These are phyloP conservation scores for Amauroascus verrucosus DNA, from an alignment of 2,329 filamentous ascomycete genomes.

Conservation along the genomic window DNA sequence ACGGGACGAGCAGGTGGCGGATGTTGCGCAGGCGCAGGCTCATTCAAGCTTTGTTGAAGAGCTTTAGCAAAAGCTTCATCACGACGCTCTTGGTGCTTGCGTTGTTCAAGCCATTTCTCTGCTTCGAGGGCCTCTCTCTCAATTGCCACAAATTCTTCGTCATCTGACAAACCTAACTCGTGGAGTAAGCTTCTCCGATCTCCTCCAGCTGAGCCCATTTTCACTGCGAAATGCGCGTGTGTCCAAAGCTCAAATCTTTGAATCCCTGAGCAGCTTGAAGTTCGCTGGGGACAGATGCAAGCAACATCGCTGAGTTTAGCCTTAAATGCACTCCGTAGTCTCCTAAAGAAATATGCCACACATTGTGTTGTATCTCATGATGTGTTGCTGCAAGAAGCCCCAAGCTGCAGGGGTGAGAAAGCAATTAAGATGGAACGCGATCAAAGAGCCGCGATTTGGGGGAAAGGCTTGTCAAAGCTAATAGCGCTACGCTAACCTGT, in stretches of 20 bases:
- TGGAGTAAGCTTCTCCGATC: slow-evolving; percentile 16
- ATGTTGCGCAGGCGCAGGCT: slow-evolving; percentile 11
- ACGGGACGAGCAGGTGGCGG: neutral
- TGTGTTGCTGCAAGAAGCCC: neutral
- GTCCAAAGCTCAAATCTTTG: neutral
- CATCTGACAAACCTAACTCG: slow-evolving; percentile 22
- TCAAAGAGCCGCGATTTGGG: neutral
- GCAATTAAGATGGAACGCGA: neutral
- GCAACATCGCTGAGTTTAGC: neutral
- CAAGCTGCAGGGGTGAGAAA: neutral
- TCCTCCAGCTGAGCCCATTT: neutral
- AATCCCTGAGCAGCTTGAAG: neutral
- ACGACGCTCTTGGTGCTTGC: slow-evolving; percentile 27
- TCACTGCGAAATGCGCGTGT: neutral
- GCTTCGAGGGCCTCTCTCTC: slow-evolving; percentile 25
- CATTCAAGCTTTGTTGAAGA: slow-evolving; percentile 26
- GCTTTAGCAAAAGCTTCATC: slow-evolving; percentile 33
- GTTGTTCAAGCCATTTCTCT: slow-evolving; percentile 25
- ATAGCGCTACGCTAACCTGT: neutral
- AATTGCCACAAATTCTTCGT: slow-evolving; percentile 22
- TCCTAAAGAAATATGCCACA: neutral
- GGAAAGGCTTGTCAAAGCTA: no score
- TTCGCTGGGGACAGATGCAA: neutral
- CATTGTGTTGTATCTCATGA: neutral
- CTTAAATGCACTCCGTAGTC: neutral